These are phyloP conservation scores for Clarireedia paspali DNA, from an alignment of 2,329 filamentous ascomycete species.

Conservation along the genomic window DNA sequence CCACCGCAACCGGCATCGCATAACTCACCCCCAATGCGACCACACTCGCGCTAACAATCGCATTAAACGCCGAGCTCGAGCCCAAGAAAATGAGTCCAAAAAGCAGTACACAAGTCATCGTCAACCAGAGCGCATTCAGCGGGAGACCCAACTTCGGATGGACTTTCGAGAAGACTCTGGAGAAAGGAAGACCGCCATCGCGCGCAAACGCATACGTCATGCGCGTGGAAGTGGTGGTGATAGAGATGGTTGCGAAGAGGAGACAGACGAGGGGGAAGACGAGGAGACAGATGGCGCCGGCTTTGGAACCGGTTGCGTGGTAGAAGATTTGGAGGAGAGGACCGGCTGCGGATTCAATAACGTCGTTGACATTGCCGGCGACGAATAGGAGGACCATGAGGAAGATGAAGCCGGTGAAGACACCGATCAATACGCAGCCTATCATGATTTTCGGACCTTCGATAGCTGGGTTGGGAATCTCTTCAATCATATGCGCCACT, in stretches of 20 bases:
- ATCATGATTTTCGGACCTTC: slow-evolving; percentile 44
- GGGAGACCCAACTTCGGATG: slow-evolving; percentile 56
- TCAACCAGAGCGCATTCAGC: slow-evolving; percentile 57
- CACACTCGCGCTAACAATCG: slow-evolving; percentile 62
- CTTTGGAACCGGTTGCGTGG: slow-evolving; percentile 36
- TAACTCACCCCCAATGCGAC: slow-evolving; percentile 67
- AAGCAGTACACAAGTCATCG: slow-evolving; percentile 51
- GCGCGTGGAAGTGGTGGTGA: slow-evolving; percentile 35
- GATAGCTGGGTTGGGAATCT: slow-evolving; percentile 42
- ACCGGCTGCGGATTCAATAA: slow-evolving; percentile 36
- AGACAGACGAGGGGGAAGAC: slow-evolving; percentile 55
- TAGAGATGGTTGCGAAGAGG: slow-evolving; percentile 53
- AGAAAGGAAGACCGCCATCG: slow-evolving; percentile 59
- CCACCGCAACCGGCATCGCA: slow-evolving; percentile 63
- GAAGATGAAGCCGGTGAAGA: slow-evolving; percentile 31
- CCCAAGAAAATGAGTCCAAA: slow-evolving; percentile 63
- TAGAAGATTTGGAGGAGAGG: slow-evolving; percentile 45
- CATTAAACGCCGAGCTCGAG: slow-evolving; percentile 61
- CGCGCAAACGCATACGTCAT: slow-evolving; percentile 62
- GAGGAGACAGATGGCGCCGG: slow-evolving; percentile 24
- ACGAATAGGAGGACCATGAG: slow-evolving; percentile 28
- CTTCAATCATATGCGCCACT: slow-evolving; percentile 41
- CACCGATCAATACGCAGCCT: slow-evolving; percentile 40
- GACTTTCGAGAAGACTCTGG: slow-evolving; percentile 50
- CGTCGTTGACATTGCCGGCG: slow-evolving; percentile 31